Evolutionary conservation across 306 rosid genomes (phyloP), one percentile per base, ranked within the genome.

Genomic region (Pyrus bretschneideri): DNA sequence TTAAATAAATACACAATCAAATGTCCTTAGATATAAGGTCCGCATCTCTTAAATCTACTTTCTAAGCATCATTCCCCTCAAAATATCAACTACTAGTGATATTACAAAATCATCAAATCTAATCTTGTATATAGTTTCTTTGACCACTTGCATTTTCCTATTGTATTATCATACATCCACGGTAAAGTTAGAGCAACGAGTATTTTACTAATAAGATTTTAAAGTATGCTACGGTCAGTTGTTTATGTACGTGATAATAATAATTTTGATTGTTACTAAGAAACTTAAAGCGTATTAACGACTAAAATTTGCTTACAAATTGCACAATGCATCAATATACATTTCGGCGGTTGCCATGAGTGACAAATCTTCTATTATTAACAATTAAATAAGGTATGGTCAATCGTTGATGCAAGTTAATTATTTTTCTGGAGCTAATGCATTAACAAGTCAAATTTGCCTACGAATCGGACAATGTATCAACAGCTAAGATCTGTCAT

Each of bases 241-340:
- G 1, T 49, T 15, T 2, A 2, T 15, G 21, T 6, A 1, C 0
- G 1, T 15, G 21, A 49, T 15, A 1, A 49, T 1, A 49, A 0
- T 49, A 15, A 15, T 15, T 49, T 3, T 49, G 21, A 0, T 49
- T 49, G 21, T 49, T 14, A 15, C 1, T 1, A 6, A 14, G 1
- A 2, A 0, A 14, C 55, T 15, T 49, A 49, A 49, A 15, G 55
- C 17, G 21, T 21, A 49, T 49, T 49, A 49, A 4, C 19, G 18
- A 15, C 8, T 15, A 49, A 21, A 49, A 15, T 49, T 49, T 49
- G 21, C 55, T 49, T 14, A 49, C 8, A 49, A 49, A 49, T 15
- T 49, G 55, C 55, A 49, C 55, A 49, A 49, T 15, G 21, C 55
- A 49, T 13, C 54, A 49, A 6, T 17, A 17, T 49, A 19, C 2